phyloP scores from a whole-genome alignment of 148 eudicot species.

The Fagopyrum tataricum region DNA sequence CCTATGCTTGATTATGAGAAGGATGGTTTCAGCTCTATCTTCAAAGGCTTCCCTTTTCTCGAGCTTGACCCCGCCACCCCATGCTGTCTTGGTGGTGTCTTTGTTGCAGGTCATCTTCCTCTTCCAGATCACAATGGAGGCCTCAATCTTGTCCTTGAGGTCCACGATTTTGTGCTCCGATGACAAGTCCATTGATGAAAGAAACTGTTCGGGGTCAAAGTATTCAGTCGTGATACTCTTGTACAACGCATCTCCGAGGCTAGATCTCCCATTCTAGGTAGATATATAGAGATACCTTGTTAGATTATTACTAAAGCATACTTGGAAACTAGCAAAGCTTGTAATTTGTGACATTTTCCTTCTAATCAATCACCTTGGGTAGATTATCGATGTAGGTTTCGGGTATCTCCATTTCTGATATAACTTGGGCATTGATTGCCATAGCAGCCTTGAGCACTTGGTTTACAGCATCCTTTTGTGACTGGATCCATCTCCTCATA shows the following conservation, averaged over 20 bases:
- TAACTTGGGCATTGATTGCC: slow-evolving; percentile 84
- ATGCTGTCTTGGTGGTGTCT: slow-evolving; percentile 5
- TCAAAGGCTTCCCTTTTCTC: slow-evolving; percentile 18
- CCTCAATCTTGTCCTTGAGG: slow-evolving; percentile 18
- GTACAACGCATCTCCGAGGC: slow-evolving; percentile 68
- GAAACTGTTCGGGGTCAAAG: slow-evolving; percentile 51
- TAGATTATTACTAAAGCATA: background rate
- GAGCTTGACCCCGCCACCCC: slow-evolving; percentile 11
- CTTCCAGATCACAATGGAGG: slow-evolving; percentile 18
- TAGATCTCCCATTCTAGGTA: slow-evolving; percentile 71
- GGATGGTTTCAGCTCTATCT: slow-evolving; percentile 17
- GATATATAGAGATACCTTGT: background rate
- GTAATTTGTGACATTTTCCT: no score
- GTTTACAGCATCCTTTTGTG: slow-evolving; percentile 73
- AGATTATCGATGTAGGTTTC: slow-evolving; percentile 71
- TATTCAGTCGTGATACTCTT: slow-evolving; percentile 70
- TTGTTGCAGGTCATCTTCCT: slow-evolving; percentile 15
- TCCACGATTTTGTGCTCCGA: slow-evolving; percentile 18
- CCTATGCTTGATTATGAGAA: slow-evolving; percentile 13
- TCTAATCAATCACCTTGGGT: slow-evolving; percentile 46
- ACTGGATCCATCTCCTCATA: slow-evolving; percentile 57
- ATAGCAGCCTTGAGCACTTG: slow-evolving; percentile 87
- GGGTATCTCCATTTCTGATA: slow-evolving; percentile 83
- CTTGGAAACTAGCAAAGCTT: no score
- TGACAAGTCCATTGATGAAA: slow-evolving; percentile 24